phyloP scores from a whole-genome alignment of 192 early-diverging fungal genomes.

The Phlyctochytrium arcticum region DNA sequence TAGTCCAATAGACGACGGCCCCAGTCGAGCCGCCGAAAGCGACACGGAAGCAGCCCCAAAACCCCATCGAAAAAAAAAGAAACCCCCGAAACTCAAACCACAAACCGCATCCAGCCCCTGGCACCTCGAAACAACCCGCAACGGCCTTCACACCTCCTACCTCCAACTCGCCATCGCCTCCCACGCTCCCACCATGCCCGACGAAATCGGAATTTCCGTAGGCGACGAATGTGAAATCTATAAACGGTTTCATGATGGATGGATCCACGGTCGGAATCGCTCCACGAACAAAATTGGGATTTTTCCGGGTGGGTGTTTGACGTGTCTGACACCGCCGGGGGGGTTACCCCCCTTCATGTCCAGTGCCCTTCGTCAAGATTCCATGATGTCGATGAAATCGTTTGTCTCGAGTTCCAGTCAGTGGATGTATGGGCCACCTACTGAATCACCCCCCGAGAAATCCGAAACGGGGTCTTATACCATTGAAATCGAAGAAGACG shows the following conservation, averaged over 20 bases:
- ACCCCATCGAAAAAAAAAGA: too few relatives aligned
- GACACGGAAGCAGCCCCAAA: not conserved
- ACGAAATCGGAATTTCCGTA: not conserved
- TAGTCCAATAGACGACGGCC: too few relatives aligned
- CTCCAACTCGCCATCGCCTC: not conserved
- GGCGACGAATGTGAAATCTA: not conserved
- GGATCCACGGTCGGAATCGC: not conserved
- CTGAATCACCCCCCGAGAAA: too few relatives aligned
- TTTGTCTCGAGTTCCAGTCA: not conserved
- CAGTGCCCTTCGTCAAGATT: not conserved
- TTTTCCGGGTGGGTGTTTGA: not conserved
- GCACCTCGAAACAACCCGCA: too few relatives aligned
- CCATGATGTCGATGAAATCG: not conserved
- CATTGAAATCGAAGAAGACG: too few relatives aligned
- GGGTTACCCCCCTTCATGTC: not conserved
- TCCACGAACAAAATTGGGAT: not conserved
- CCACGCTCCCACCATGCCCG: not conserved
- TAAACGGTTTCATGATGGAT: not conserved
- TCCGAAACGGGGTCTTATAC: too few relatives aligned
- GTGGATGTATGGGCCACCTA: not conserved
- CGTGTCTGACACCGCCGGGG: not conserved
- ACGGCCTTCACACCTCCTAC: not conserved
- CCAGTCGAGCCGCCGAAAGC: not conserved
- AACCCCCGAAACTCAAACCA: too few relatives aligned
- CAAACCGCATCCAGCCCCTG: too few relatives aligned